Base-by-base conservation (phyloP, 2,329 filamentous ascomycete species). In the Botrytis aclada region DNA sequence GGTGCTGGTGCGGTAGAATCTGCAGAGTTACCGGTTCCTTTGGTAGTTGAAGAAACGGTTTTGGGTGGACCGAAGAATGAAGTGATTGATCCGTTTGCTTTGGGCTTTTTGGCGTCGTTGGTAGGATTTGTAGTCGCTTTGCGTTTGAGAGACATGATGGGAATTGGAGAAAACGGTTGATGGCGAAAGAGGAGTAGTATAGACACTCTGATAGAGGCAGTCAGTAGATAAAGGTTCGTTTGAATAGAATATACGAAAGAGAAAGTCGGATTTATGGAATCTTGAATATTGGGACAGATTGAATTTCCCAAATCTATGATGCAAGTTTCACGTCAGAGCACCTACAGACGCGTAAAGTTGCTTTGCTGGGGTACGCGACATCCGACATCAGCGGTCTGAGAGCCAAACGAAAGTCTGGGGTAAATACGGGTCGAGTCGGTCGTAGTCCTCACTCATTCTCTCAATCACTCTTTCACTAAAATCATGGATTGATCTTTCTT, bases 11-110 rank as follows among this genome's bases (percentile, higher is more conserved):
- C 47, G 20, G 61, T 72, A 20, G 47, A 16, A 61, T 73, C 63
- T 79, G 43, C 7, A 45, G 43, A 45, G 43, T 22, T 45, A 45
- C 43, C 43, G 9, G 43, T 9, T 45, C 77, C 78, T 80, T 92
- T 61, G 6, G 66, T 64, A 6, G 72, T 72, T 12, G 75, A 74
- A 10, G 72, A 66, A 10, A 73, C 72, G 5, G 74, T 73, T 62
- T 80, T 81, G 3, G 79, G 94, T 90, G 29, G 88, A 22, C 89
- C 88, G 80, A 99, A 98, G 86, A 98, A 98, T 25, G 94, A 93
- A 41, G 91, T 95, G 80, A 99, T 97, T 84, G 87, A 94, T 75
- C 86, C 89, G 80, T 96, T 92, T 70, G 88, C 85, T 82, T 91
- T 94, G 73, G 89, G 81, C 81, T 94, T 95, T 82, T 95, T 95